These are phyloP conservation scores for Simplicillium sp. DNA, from an alignment of 2,329 filamentous ascomycete genomes.

Conservation along the genomic window DNA sequence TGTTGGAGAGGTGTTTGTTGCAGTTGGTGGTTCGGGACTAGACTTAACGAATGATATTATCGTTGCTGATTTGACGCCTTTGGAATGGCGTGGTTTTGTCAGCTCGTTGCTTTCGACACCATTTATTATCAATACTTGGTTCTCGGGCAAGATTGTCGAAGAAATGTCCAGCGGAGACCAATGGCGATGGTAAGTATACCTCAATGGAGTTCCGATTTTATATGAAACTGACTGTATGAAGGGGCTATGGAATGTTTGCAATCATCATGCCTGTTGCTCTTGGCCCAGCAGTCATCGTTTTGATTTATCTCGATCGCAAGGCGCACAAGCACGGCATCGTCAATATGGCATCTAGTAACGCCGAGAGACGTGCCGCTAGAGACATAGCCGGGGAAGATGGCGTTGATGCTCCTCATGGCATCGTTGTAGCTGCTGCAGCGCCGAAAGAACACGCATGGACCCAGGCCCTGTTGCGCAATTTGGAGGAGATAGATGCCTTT, in stretches of 20 bases:
- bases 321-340: slow-evolving; percentile 41
- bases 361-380: slow-evolving; percentile 22
- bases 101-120: slow-evolving; percentile 16
- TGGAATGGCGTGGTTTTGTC: slow-evolving; percentile 27
- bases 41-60: slow-evolving; percentile 54
- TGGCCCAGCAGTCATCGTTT: slow-evolving; percentile 40
- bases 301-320: slow-evolving; percentile 47
- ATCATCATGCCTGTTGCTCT: slow-evolving; percentile 49
- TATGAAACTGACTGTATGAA: slow-evolving; percentile 34
- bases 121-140: slow-evolving; percentile 26
- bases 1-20: slow-evolving; percentile 47
- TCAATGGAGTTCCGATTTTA: slow-evolving; percentile 10
- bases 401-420: slow-evolving; percentile 9
- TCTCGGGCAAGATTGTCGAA: slow-evolving; percentile 29
- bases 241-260: slow-evolving; percentile 52
- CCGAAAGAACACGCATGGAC: slow-evolving; percentile 9
- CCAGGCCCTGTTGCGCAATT: slow-evolving; percentile 23
- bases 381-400: slow-evolving; percentile 9
- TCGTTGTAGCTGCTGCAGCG: slow-evolving; percentile 7
- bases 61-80: slow-evolving; percentile 47
- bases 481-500: slow-evolving; percentile 24
- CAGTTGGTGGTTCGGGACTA: slow-evolving; percentile 47
- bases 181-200: slow-evolving; percentile 14
- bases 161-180: slow-evolving; percentile 20
- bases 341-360: slow-evolving; percentile 19